Base-by-base conservation (phyloP, 2,329 filamentous ascomycete species). In the Penicillium hordei region DNA sequence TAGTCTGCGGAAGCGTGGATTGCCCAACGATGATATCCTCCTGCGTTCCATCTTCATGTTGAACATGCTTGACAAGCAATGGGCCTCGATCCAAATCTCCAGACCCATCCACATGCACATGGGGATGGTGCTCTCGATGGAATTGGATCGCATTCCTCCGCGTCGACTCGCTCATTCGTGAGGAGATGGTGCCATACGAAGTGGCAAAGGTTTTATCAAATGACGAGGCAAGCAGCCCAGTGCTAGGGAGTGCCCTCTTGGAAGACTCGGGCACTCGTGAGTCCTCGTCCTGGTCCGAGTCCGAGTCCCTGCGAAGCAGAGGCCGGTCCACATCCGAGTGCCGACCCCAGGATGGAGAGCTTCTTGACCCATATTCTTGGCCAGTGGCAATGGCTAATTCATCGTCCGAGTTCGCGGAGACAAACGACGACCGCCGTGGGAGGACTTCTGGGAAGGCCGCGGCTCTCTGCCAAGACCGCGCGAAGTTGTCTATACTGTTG, bases 401-500 rank as follows among this genome's bases (percentile, higher is more conserved):
- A 42, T 79, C 76, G 21, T 84, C 80, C 5, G 72, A 68, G 29
- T 76, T 75, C 2, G 82, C 82, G 61, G 86, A 83, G 52, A 90
- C 81, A 71, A 96, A 91, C 34, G 90, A 88, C 15, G 87, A 86
- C 17, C 87, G 85, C 55, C 90, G 87, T 5, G 91, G 91, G 34
- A 94, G 88, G 65, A 96, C 90, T 73, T 97, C 93, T 62, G 86
- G 84, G 75, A 97, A 97, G 57, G 84, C 88, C 27, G 92, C 91
- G 38, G 93, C 93, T 72, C 93, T 87, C 75, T 93, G 91, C 89
- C 92, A 96, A 67, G 91, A 96, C 60, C 89, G 86, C 44, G 93
- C 90, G 72, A 97, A 97, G 69, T 93, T 96, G 70, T 94, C 89
- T 68, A 97, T 89, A 75, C 90, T 95, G 79, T 97, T 97, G 60